A percentile compares a stretch with the other conserved stretches of the same genome.
phyloP scores from a whole-genome alignment of 2,329 filamentous ascomycete species.

The Sporothrix dimorphospora region DNA sequence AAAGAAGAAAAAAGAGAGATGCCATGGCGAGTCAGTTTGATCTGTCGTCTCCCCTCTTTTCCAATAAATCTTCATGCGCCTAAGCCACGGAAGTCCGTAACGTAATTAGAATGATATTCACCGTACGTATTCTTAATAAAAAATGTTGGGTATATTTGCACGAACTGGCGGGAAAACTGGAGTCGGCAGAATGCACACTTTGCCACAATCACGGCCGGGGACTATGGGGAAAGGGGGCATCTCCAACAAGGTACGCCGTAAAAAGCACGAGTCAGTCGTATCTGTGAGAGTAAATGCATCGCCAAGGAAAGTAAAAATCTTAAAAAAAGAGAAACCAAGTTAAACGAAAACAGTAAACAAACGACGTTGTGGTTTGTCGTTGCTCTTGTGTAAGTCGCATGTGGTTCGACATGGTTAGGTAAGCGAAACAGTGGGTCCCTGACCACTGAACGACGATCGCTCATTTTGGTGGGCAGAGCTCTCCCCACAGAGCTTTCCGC shows the following conservation, averaged over 20 bases:
- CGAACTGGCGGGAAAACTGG: constrained; percentile 20
- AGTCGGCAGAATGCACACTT: constrained; percentile 8
- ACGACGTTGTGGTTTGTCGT: background rate
- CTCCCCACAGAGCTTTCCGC: background rate
- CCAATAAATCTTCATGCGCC: background rate
- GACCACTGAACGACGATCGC: background rate
- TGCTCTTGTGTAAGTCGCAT: background rate
- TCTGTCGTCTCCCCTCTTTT: background rate
- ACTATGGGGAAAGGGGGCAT: background rate
- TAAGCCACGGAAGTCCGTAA: constrained; percentile 23
- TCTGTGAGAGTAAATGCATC: background rate
- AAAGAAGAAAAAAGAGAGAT: background rate
- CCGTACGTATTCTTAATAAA: background rate
- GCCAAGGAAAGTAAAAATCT: background rate
- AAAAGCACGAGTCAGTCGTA: background rate
- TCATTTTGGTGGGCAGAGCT: background rate
- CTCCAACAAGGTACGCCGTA: background rate
- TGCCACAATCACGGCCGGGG: background rate
- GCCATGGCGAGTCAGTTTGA: constrained; percentile 9
- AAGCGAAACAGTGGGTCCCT: background rate
- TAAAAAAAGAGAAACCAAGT: background rate
- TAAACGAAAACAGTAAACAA: background rate
- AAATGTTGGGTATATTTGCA: background rate
- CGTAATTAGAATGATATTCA: background rate
- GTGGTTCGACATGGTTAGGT: background rate